Conservation (phyloP, 2,329 filamentous ascomycete species). For the Biscogniauxia sp. region DNA sequence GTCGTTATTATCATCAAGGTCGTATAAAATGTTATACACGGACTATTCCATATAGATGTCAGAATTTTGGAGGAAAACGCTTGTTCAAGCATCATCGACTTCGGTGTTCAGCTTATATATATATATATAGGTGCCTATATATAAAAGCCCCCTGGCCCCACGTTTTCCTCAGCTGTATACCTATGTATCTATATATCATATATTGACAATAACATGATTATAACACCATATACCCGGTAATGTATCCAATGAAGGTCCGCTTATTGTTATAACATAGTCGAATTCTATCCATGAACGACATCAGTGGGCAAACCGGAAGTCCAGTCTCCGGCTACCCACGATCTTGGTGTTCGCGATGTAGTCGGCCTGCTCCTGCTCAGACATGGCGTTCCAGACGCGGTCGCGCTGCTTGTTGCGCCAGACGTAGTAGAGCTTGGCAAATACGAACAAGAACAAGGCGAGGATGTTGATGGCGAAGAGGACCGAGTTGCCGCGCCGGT, state of each 20-base stretch:
- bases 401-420: conserved; percentile 48
- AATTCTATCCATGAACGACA: neutral
- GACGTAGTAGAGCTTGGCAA: conserved; percentile 53
- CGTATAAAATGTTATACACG: no score
- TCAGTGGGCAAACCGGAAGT: conserved; percentile 43
- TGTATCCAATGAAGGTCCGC: neutral
- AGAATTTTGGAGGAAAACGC: no score
- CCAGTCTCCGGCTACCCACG: conserved; percentile 42
- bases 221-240: neutral
- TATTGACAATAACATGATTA: neutral
- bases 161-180: neutral
- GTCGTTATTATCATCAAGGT: no score
- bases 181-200: neutral
- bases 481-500: conserved; percentile 52
- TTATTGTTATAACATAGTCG: neutral
- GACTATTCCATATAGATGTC: no score
- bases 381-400: conserved; percentile 47
- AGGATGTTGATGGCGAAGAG: conserved; percentile 49
- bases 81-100: no score
- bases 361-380: conserved; percentile 42
- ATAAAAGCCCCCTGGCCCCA: neutral
- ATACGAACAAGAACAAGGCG: conserved; percentile 49
- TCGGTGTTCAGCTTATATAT: no score
- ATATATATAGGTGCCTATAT: no score
- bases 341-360: conserved; percentile 45